Conservation (phyloP, 2,329 filamentous ascomycete species). For the Trichoderma atrobrunneum region DNA sequence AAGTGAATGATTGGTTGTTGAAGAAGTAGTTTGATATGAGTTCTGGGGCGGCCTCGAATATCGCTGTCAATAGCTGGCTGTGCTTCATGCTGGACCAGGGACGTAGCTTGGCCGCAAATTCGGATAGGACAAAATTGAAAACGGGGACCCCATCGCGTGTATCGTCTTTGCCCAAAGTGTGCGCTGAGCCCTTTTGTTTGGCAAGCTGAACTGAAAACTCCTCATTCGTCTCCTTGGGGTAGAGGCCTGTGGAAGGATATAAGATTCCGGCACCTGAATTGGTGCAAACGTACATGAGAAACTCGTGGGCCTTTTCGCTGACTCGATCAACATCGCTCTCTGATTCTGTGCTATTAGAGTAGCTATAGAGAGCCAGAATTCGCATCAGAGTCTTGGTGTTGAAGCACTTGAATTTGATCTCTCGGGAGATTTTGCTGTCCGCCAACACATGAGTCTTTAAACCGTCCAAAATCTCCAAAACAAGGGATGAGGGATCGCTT, state of each 20-base stretch:
- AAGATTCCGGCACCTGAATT: conserved; percentile 70
- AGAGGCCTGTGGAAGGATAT: conserved; percentile 76
- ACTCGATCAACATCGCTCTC: conserved; percentile 50
- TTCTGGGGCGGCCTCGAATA: conserved; percentile 80
- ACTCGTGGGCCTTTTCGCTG: conserved; percentile 67
- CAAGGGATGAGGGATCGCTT: conserved; percentile 71
- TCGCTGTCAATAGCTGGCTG: conserved; percentile 73
- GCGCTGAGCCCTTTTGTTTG: conserved; percentile 33
- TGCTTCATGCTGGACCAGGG: conserved; percentile 82
- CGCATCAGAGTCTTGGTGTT: conserved; percentile 70
- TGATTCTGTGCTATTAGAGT: conserved; percentile 46
- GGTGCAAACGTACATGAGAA: conserved; percentile 74
- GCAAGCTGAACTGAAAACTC: conserved; percentile 28
- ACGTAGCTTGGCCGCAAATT: conserved; percentile 74
- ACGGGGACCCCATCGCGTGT: conserved; percentile 66
- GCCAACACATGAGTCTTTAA: conserved; percentile 69
- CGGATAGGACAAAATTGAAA: conserved; percentile 74
- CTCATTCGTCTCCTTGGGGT: conserved; percentile 67
- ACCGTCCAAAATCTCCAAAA: conserved; percentile 70
- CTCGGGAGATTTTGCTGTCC: conserved; percentile 70
- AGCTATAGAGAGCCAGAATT: conserved; percentile 68
- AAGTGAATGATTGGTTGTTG: conserved; percentile 74
- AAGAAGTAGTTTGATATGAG: conserved; percentile 84
- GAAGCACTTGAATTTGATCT: conserved; percentile 72
- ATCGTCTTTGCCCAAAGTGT: conserved; percentile 64